A percentile compares a stretch with the other conserved stretches of the same genome.
Conservation (phyloP, 805 yeast genomes). For the Candida succiphila region DNA sequence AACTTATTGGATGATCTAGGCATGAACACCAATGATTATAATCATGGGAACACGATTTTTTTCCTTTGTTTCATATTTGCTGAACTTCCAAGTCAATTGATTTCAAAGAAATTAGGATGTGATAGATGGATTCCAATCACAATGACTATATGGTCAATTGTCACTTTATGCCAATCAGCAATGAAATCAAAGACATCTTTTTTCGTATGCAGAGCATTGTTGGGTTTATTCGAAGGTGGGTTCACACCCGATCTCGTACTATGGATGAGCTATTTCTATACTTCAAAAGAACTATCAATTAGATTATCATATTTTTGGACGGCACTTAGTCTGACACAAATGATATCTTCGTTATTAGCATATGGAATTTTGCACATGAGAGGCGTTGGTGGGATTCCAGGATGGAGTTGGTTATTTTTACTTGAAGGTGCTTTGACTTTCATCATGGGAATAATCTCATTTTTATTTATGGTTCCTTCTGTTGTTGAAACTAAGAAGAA, state of each 20-base stretch:
- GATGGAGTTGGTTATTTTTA: conserved; percentile 62
- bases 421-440: conserved; percentile 55
- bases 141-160: conserved; percentile 39
- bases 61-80: conserved; percentile 37
- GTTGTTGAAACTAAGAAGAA: conserved; percentile 19
- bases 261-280: conserved; percentile 62
- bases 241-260: conserved; percentile 55
- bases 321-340: conserved; percentile 37
- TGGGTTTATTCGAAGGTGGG: conserved; percentile 60
- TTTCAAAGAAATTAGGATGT: conserved; percentile 48
- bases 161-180: conserved; percentile 39
- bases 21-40: conserved; percentile 43
- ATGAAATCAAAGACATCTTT: conserved; percentile 32
- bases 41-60: conserved; percentile 42
- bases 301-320: conserved; percentile 54
- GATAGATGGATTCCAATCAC: conserved; percentile 47
- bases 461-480: conserved; percentile 24
- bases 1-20: conserved; percentile 36
- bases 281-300: conserved; percentile 43
- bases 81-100: conserved; percentile 50
- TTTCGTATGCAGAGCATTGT: conserved; percentile 35
- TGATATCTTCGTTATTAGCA: conserved; percentile 32
- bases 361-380: conserved; percentile 44
- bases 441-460: conserved; percentile 32
- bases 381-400: conserved; percentile 32